Percentiles rank a stretch among this genome's conserved stretches.
Evolutionary conservation across 2,329 filamentous ascomycete species (phyloP).

Genomic region (Penicillium sp.): DNA sequence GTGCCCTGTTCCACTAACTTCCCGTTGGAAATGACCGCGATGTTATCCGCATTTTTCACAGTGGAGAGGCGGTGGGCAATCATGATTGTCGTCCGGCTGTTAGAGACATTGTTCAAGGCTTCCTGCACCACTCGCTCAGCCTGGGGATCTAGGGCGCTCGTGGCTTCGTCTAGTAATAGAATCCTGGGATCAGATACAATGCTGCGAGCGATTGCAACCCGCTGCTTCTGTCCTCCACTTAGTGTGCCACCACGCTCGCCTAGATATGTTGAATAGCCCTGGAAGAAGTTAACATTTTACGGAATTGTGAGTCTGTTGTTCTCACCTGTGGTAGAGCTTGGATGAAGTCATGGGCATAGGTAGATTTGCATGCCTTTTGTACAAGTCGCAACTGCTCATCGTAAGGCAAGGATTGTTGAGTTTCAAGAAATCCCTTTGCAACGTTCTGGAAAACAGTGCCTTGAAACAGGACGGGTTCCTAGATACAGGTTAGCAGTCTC

Average conservation of each 20-base stretch:
- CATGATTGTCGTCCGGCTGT: conserved; percentile 89
- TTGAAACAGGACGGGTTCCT: conserved; percentile 89
- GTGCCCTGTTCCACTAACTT: conserved; percentile 88
- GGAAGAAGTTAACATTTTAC: conserved; percentile 32
- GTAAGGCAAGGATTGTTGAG: conserved; percentile 70
- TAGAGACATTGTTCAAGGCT: conserved; percentile 82
- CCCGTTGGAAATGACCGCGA: conserved; percentile 87
- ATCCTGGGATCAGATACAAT: conserved; percentile 91
- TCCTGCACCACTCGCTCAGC: conserved; percentile 94
- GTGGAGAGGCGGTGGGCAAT: conserved; percentile 96
- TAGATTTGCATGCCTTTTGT: conserved; percentile 80
- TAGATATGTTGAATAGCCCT: conserved; percentile 90
- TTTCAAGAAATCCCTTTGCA: conserved; percentile 83
- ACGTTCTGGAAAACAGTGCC: conserved; percentile 92
- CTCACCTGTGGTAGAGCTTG: conserved; percentile 63
- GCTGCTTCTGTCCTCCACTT: conserved; percentile 94
- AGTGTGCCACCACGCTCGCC: conserved; percentile 91
- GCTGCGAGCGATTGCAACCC: conserved; percentile 90
- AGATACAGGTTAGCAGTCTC: conserved; percentile 55
- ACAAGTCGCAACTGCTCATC: conserved; percentile 70
- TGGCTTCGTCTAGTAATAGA: conserved; percentile 91
- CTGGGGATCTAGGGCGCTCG: conserved; percentile 89
- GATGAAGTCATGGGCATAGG: conserved; percentile 95
- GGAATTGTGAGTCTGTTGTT: neutral
- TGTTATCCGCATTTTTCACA: conserved; percentile 92